Conservation (phyloP, 345 rosid genomes). For the Clarkia xantiana region DNA sequence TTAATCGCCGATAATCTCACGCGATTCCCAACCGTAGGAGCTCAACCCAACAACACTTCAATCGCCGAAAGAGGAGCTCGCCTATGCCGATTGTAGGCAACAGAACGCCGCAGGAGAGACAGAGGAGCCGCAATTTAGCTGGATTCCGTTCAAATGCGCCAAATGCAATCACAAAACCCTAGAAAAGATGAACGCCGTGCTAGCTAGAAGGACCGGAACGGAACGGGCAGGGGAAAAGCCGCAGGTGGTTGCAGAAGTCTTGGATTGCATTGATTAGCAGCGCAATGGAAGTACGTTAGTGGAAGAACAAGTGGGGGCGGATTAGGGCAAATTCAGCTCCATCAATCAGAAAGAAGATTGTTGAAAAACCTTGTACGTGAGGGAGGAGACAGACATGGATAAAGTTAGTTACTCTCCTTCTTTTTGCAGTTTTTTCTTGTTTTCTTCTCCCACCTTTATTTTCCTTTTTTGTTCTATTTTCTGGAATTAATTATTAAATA, state of each 20-base stretch:
- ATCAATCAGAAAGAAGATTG: slow-evolving; percentile 4
- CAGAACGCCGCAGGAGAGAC: neutral
- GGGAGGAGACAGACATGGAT: slow-evolving; percentile 5
- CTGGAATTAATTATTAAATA: too few relatives aligned
- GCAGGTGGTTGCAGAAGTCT: neutral
- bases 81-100: neutral
- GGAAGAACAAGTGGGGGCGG: slow-evolving; percentile 8
- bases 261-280: neutral
- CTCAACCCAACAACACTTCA: neutral
- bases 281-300: neutral
- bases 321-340: slow-evolving; percentile 1
- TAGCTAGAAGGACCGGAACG: slow-evolving; percentile 9
- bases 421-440: too few relatives aligned
- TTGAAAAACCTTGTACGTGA: slow-evolving; percentile 2
- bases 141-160: neutral
- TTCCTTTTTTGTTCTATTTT: neutral
- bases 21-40: slow-evolving; percentile 6
- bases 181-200: slow-evolving; percentile 3
- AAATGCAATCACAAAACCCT: slow-evolving; percentile 11
- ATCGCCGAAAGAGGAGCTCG: slow-evolving; percentile 1
- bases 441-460: neutral
- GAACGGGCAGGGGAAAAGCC: neutral
- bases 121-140: slow-evolving; percentile 3
- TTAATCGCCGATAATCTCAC: slow-evolving; percentile 18
- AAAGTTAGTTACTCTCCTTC: slow-evolving; percentile 1